Percentiles rank a stretch among this genome's conserved stretches.
Conservation (phyloP, 2,329 filamentous ascomycete species). For the Fusarium verticillioides region DNA sequence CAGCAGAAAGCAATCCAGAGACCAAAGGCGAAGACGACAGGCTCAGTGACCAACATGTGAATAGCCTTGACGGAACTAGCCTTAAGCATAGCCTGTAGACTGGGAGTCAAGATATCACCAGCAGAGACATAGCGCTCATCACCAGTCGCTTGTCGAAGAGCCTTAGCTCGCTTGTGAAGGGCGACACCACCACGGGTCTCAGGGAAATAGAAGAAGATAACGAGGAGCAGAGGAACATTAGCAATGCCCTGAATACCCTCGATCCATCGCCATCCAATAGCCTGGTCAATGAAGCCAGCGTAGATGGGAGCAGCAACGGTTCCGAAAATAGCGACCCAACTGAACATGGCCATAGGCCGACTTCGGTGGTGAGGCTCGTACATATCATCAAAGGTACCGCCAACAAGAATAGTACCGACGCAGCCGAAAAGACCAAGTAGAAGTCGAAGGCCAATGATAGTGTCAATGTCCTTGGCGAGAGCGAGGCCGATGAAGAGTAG, state of each 20-base stretch:
- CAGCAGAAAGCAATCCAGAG: constrained; percentile 42
- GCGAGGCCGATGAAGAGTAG: constrained; percentile 36
- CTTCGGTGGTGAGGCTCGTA: constrained; percentile 39
- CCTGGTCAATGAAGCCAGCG: constrained; percentile 36
- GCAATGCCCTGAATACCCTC: constrained; percentile 39
- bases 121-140: constrained; percentile 38
- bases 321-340: constrained; percentile 40
- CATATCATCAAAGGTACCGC: constrained; percentile 41
- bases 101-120: constrained; percentile 36
- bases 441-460: constrained; percentile 37
- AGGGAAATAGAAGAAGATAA: constrained; percentile 37
- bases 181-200: constrained; percentile 38
- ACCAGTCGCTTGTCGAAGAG: constrained; percentile 36
- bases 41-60: constrained; percentile 39
- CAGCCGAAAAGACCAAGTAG: constrained; percentile 39
- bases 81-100: constrained; percentile 38
- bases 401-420: constrained; percentile 39
- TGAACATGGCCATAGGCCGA: constrained; percentile 42
- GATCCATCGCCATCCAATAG: constrained; percentile 40
- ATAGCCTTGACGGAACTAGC: constrained; percentile 39
- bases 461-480: constrained; percentile 34
- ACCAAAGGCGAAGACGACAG: constrained; percentile 40
- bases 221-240: constrained; percentile 29
- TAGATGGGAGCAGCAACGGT: constrained; percentile 37
- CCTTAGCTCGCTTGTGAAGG: constrained; percentile 37